Evolutionary conservation across 441 rosid species (phyloP).

Genomic region (Adansonia grandidieri): DNA sequence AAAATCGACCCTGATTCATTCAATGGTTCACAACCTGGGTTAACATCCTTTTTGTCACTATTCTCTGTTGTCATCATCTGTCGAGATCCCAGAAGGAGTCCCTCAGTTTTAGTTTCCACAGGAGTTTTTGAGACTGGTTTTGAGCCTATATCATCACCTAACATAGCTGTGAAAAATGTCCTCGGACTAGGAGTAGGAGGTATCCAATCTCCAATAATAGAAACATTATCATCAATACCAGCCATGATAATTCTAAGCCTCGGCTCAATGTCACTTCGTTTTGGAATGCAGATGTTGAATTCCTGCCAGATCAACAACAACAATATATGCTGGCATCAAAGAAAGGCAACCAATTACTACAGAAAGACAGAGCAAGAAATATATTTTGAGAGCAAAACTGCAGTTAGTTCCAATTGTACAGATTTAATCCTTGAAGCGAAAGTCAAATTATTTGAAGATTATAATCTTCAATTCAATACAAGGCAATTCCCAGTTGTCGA

Average conservation of each 20-base stretch:
- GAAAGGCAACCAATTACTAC: slow-evolving; percentile 22
- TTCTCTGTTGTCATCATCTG: slow-evolving; percentile 42
- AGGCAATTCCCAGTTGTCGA: neutral
- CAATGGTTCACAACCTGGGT: slow-evolving; percentile 35
- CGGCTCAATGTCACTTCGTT: slow-evolving; percentile 32
- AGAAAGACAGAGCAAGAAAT: slow-evolving; percentile 19
- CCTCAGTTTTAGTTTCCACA: slow-evolving; percentile 41
- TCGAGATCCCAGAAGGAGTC: slow-evolving; percentile 46
- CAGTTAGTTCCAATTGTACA: slow-evolving; percentile 12
- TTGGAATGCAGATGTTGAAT: slow-evolving; percentile 32
- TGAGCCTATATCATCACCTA: slow-evolving; percentile 54
- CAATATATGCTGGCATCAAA: slow-evolving; percentile 19
- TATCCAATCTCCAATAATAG: slow-evolving; percentile 79
- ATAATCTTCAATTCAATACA: neutral
- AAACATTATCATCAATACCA: slow-evolving; percentile 74
- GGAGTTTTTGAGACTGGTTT: slow-evolving; percentile 48
- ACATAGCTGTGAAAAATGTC: slow-evolving; percentile 53
- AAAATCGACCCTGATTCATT: slow-evolving; percentile 41
- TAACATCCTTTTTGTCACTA: slow-evolving; percentile 32
- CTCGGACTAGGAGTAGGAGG: slow-evolving; percentile 75
- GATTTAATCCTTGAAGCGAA: neutral
- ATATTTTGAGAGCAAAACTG: neutral
- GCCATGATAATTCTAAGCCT: slow-evolving; percentile 50
- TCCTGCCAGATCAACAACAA: slow-evolving; percentile 43
- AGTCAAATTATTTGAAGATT: neutral